Base-by-base conservation (phyloP, 257 asterid species). In the Buddleja alternifolia region DNA sequence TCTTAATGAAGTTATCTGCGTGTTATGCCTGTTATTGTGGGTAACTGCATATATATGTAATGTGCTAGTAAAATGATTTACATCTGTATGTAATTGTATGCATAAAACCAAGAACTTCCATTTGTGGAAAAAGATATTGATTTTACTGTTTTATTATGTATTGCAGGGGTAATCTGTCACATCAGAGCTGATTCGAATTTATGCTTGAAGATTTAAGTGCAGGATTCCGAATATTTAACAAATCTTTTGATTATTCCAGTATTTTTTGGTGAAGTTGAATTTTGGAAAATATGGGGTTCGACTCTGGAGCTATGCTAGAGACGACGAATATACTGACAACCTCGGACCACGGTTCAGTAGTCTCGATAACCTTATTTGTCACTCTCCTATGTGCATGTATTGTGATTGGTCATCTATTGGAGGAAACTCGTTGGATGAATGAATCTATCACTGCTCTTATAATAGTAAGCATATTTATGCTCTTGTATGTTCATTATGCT, bases 351-450 rank as follows among this genome's bases (percentile, higher is more conserved):
- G 29, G 83, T 50, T 89, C 99, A 16, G 93, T 94, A 66, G 93
- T 88, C 44, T 69, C 97, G n/a, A 84, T 94, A 52, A 84, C 85
- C 81, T 72, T 94, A 74, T 94, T 94, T 40, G 84, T 85, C 60
- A 90, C 96, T 0, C 95, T 94, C 62, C 84, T 94, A 8, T 91
- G 95, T 32, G 87, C 91, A 8, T 94, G 99, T 75, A 87, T 94
- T 52, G 90, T 94, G 70, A 78, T 94, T 19, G 99, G 99, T 75
- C 99, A 94, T 83, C 88, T 94, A 11, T 69, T 91, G 77, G 99
- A 94, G 82, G 99, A 94, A 79, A 84, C 73, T 74, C 92, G 96
- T 14, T 94, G 99, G 99, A 91, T 94, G 93, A 94, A 94, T 73
- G 99, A 94, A 73, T 94, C 99, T 61, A 94, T 91, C 66, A 94